phyloP scores from a whole-genome alignment of 1,139 yeast genomes.

The Diutina sp. region DNA sequence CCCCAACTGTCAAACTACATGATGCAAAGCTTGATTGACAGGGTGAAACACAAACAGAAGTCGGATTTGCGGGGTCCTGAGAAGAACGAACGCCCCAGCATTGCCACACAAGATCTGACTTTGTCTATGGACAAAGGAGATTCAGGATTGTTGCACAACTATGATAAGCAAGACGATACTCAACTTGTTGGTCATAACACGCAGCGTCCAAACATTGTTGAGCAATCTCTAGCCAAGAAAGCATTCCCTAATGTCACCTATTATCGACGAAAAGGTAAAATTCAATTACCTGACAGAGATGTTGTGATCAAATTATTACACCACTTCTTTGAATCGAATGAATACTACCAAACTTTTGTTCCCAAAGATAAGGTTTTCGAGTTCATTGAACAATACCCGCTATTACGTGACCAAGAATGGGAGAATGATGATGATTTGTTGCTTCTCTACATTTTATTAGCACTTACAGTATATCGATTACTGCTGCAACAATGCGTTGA shows the following conservation, averaged over 20 bases:
- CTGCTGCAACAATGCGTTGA: conserved; percentile 17
- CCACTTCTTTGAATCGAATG: conserved; percentile 18
- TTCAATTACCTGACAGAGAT: conserved; percentile 6
- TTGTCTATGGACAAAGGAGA: neutral
- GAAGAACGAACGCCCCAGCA: conserved; percentile 2
- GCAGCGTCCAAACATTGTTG: conserved; percentile 9
- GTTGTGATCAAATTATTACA: conserved; percentile 17
- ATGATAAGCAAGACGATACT: neutral
- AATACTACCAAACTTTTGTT: conserved; percentile 21
- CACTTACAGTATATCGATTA: conserved; percentile 25
- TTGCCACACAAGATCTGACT: neutral
- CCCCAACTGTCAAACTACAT: conserved; percentile 36
- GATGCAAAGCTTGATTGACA: conserved; percentile 21
- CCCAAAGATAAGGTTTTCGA: conserved; percentile 14
- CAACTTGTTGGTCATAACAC: neutral
- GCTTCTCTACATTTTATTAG: conserved; percentile 29
- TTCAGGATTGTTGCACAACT: neutral
- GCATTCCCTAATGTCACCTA: conserved; percentile 13
- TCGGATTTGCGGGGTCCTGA: conserved; percentile 4
- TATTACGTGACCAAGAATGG: conserved; percentile 27
- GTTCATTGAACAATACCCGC: conserved; percentile 17
- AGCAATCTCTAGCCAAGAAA: conserved; percentile 17
- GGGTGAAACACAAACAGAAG: conserved; percentile 5
- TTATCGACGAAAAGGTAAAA: conserved; percentile 3
- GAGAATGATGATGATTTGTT: conserved; percentile 38